Percentiles rank a stretch among this genome's conserved stretches.
phyloP scores from a whole-genome alignment of 169 alveolate species.

The Ichthyophthirius multifiliis region DNA sequence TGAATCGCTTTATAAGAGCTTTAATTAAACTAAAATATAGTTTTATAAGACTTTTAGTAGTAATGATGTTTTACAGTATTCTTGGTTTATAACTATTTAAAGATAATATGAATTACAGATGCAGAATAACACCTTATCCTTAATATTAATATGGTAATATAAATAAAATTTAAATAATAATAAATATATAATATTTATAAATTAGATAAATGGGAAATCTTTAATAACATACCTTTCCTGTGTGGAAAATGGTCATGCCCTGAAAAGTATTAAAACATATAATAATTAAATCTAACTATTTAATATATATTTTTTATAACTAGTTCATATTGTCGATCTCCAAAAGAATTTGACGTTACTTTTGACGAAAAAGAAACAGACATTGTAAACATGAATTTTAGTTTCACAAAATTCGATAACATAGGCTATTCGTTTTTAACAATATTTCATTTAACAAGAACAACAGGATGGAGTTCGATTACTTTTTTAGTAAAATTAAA shows the following conservation, averaged over 20 bases:
- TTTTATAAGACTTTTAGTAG: constrained; percentile 11
- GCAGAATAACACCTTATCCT: constrained; percentile 35
- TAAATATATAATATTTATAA: neutral
- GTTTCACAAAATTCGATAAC: constrained; percentile 29
- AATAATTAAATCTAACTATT: neutral
- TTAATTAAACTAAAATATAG: too few species aligned
- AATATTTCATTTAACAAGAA: constrained; percentile 15
- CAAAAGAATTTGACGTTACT: constrained; percentile 5
- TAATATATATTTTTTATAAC: neutral
- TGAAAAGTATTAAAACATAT: neutral
- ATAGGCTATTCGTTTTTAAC: constrained; percentile 12
- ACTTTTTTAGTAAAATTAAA: constrained; percentile 15
- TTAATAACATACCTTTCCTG: neutral
- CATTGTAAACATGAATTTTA: constrained; percentile 14
- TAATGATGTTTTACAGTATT: constrained; percentile 26
- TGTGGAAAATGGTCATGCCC: constrained; percentile 41
- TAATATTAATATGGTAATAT: neutral
- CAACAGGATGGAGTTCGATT: constrained; percentile 27
- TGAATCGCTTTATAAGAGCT: too few species aligned
- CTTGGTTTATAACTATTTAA: constrained; percentile 36
- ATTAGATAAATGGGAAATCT: neutral
- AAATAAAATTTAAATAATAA: neutral
- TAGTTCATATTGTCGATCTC: constrained; percentile 24
- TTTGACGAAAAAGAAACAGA: constrained; percentile 5
- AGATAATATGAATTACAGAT: constrained; percentile 18